Percentiles rank a stretch among this genome's conserved stretches.
These are phyloP conservation scores for Xerocomus nothofagi DNA, from an alignment of 1,284 basidiomycete genomes.

Conservation along the genomic window DNA sequence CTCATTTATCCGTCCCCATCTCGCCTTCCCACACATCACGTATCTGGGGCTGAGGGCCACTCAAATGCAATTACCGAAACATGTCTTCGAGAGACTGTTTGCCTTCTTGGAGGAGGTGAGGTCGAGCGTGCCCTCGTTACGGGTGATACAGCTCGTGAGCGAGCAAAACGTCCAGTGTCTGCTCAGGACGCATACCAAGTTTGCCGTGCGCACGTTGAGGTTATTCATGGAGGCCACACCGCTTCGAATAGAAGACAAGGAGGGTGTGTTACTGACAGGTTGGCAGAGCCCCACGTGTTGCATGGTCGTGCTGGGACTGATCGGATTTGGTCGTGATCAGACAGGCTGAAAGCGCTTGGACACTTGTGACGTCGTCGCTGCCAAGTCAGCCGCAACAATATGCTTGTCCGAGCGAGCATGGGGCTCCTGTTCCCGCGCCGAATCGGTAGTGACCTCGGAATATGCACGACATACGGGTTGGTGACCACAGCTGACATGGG, in stretches of 20 bases:
- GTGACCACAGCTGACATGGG: too few species aligned
- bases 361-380: neutral
- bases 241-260: slow-evolving; percentile 29
- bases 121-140: slow-evolving; percentile 20
- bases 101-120: slow-evolving; percentile 13
- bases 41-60: slow-evolving; percentile 19
- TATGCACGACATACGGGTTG: too few species aligned
- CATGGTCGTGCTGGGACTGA: slow-evolving; percentile 4
- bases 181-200: slow-evolving; percentile 17
- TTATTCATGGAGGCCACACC: slow-evolving; percentile 1
- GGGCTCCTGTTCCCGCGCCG: too few species aligned
- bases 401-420: too few species aligned
- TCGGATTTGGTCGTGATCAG: slow-evolving; percentile 1
- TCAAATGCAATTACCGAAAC: slow-evolving; percentile 7
- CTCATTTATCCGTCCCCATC: neutral
- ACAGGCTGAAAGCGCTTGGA: slow-evolving; percentile 15
- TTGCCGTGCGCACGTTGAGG: slow-evolving; percentile 8
- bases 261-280: slow-evolving; percentile 28
- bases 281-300: neutral
- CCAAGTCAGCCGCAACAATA: neutral
- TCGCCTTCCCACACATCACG: slow-evolving; percentile 17
- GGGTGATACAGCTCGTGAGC: slow-evolving; percentile 25
- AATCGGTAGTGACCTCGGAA: too few species aligned
- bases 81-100: slow-evolving; percentile 14
- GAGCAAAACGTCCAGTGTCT: slow-evolving; percentile 21